Evolutionary conservation across 345 rosid genomes (phyloP).

Genomic region (Eucalyptus microcorys): DNA sequence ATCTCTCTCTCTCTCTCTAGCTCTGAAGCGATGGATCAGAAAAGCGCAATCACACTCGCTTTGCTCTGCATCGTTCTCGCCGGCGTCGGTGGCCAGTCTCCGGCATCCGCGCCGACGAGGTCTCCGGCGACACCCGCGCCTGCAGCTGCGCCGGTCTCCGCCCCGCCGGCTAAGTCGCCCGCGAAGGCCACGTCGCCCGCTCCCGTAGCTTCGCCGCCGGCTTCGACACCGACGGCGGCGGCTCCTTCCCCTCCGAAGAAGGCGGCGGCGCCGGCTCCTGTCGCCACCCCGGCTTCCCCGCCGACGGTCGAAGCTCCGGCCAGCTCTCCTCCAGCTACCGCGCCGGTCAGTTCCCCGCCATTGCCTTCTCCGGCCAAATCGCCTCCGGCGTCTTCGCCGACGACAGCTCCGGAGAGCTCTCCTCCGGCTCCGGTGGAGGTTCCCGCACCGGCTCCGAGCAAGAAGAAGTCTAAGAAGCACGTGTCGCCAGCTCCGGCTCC

Average conservation of each 20-base stretch:
- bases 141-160: conserved; percentile 40
- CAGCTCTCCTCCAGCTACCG: conserved; percentile 2
- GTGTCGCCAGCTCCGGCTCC: conserved; percentile 10
- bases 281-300: conserved; percentile 5
- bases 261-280: conserved; percentile 5
- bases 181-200: conserved; percentile 10
- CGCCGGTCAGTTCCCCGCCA: conserved; percentile 24
- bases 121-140: conserved; percentile 5
- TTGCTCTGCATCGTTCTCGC: conserved; percentile 41
- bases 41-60: conserved; percentile 14
- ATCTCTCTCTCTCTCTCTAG: not conserved
- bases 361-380: conserved; percentile 1
- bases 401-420: conserved; percentile 4
- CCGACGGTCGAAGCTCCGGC: conserved; percentile 5
- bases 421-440: conserved; percentile 15
- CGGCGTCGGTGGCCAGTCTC: conserved; percentile 58
- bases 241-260: conserved; percentile 16
- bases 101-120: conserved; percentile 22
- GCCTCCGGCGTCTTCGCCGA: conserved; percentile 5
- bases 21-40: conserved; percentile 24
- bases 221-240: conserved; percentile 5
- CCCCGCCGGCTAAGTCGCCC: conserved; percentile 40
- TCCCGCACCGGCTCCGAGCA: conserved; percentile 27
- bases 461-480: conserved; percentile 16
- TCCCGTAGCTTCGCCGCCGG: not conserved